Conservation (phyloP, 129 eudicot genomes). For the Chrysanthemum makinoi region DNA sequence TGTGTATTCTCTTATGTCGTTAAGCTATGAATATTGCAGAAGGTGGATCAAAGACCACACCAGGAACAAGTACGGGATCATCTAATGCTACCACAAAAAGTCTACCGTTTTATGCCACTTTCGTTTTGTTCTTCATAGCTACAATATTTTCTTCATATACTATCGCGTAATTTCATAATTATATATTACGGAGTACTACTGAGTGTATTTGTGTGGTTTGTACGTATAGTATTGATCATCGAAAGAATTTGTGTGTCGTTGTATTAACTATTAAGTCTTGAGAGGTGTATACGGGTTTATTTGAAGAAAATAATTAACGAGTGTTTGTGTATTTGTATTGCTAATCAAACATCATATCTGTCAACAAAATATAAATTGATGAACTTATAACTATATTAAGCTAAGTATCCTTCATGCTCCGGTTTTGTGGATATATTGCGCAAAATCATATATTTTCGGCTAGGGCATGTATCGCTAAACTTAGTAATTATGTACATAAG, state of each 20-base stretch:
- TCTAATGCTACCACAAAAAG: slow-evolving; percentile 1
- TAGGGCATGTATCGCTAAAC: too few species aligned
- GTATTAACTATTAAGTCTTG: not conserved
- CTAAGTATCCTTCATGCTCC: too few species aligned
- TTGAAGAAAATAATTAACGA: not conserved
- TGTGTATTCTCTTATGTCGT: not conserved
- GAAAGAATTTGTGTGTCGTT: not conserved
- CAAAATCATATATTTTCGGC: too few species aligned
- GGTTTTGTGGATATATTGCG: slow-evolving; percentile 10
- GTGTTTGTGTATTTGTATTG: not conserved
- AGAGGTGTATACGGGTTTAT: not conserved
- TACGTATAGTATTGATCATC: slow-evolving; percentile 12
- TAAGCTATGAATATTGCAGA: slow-evolving; percentile 10
- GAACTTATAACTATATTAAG: too few species aligned
- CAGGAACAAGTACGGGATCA: slow-evolving; percentile 22
- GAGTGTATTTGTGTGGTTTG: slow-evolving; percentile 18
- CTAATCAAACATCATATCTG: not conserved
- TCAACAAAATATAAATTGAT: not conserved
- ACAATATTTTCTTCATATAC: slow-evolving; percentile 1
- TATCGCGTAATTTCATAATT: slow-evolving; percentile 6
- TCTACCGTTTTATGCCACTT: slow-evolving; percentile 16
- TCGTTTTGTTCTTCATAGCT: slow-evolving; percentile 13
- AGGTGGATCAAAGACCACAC: slow-evolving; percentile 26
- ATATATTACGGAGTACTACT: slow-evolving; percentile 4
- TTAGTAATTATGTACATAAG: too few species aligned